Base-by-base conservation (phyloP, 768 basidiomycete genomes). In the Amanita polypyramis region DNA sequence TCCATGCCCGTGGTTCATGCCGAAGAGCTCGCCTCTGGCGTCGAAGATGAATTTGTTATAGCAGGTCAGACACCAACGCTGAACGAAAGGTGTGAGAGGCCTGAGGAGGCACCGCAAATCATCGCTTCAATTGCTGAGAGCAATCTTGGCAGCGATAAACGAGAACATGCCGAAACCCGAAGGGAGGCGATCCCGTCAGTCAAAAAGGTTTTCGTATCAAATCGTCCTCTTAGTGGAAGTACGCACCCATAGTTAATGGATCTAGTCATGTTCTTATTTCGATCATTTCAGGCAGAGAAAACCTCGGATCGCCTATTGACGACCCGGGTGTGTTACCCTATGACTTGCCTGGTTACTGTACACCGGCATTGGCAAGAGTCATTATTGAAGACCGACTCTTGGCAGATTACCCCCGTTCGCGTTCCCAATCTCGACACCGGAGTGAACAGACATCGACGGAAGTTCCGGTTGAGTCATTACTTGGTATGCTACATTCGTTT, bases 371-470 rank as follows among this genome's bases (percentile, higher is more conserved):
- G 27, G 27, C 40, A n/a, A 42, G 23, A 3, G 40, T 25, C 25
- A 27, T 42, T 29, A 6, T 42, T 27, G 40, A 42, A 42, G 40
- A 42, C 15, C 40, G 40, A 17, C 40, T 42, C 40, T 27, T 42
- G 25, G 27, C 40, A 42, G 40, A 42, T 42, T 42, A 42, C 27
- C 15, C 27, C 7, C 40, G 27, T 9, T 42, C 40, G 5, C 25
- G 40, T 27, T 29, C 40, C 15, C 40, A 42, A 42, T 27, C 40
- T 4, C 40, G 23, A 15, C 40, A 17, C 27, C 21, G 27, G 27
- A 42, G 25, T 42, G 40, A 42, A 29, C 21, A 6, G 23, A 17
- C 23, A 8, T 25, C n/a, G 25, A 25, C 14, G 14, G 23, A 15
- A 27, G 25, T 7, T 27, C 7, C 25, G 25, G 7, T 3, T 27